These are phyloP conservation scores for Pichia ethanolica DNA, from an alignment of 805 yeast species.

Conservation along the genomic window DNA sequence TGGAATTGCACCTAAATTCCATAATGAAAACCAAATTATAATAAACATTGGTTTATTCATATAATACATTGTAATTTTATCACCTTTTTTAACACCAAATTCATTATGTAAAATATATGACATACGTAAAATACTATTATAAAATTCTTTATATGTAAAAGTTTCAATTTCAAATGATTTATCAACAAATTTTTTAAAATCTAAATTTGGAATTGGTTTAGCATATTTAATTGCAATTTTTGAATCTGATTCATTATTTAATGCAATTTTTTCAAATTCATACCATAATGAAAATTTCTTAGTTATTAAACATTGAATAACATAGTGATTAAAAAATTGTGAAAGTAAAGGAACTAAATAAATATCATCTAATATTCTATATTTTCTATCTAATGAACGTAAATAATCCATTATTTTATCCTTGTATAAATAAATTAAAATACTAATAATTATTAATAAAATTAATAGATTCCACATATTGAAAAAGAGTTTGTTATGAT, in stretches of 20 bases:
- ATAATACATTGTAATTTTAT: constrained; percentile 66
- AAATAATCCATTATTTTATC: neutral
- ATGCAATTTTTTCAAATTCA: constrained; percentile 50
- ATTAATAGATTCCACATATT: too few species aligned
- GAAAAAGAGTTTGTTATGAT: too few species aligned
- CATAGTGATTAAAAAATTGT: constrained; percentile 35
- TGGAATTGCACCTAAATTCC: constrained; percentile 89
- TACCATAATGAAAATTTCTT: constrained; percentile 63
- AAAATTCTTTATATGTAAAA: constrained; percentile 63
- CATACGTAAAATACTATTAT: constrained; percentile 56
- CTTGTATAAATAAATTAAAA: too few species aligned
- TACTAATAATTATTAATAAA: too few species aligned
- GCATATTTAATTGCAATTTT: constrained; percentile 59
- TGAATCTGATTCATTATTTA: constrained; percentile 33
- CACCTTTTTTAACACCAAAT: constrained; percentile 57
- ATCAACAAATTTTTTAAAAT: constrained; percentile 32
- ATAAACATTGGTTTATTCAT: constrained; percentile 80
- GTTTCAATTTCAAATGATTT: constrained; percentile 52
- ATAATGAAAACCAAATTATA: constrained; percentile 73
- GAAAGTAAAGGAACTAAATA: constrained; percentile 40
- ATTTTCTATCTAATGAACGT: constrained; percentile 32
- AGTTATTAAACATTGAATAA: constrained; percentile 26
- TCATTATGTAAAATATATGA: constrained; percentile 57
- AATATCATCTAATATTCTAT: constrained; percentile 44
- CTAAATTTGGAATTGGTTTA: constrained; percentile 34